A percentile compares a stretch with the other conserved stretches of the same genome.
phyloP scores from a whole-genome alignment of 2,329 filamentous ascomycete genomes.

The Dactylella cylindrospora region DNA sequence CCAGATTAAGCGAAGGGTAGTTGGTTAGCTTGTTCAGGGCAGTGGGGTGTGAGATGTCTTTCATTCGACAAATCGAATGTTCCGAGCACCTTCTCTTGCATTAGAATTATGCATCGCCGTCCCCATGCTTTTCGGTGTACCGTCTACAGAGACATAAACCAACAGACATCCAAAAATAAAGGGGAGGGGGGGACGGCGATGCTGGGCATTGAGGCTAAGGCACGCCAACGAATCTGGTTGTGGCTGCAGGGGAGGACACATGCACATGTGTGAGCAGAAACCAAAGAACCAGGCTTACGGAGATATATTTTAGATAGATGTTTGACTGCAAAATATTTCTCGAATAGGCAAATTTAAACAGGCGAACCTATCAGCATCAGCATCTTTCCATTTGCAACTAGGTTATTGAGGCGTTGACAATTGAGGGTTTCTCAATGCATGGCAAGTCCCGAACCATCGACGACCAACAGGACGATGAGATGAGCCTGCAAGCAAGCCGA shows the following conservation, averaged over 20 bases:
- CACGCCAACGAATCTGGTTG: constrained; percentile 16
- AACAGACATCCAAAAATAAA: too few relatives aligned
- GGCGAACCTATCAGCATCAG: constrained; percentile 12
- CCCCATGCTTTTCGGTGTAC: constrained; percentile 8
- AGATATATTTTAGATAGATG: not conserved
- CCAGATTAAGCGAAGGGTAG: constrained; percentile 20
- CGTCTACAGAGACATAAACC: constrained; percentile 32
- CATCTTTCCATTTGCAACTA: constrained; percentile 3
- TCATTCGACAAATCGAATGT: constrained; percentile 6
- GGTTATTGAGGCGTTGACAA: not conserved
- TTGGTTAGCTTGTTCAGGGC: constrained; percentile 10
- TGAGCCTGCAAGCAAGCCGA: too few relatives aligned
- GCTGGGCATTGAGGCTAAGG: constrained; percentile 39
- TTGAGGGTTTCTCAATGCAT: not conserved
- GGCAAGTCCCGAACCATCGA: too few relatives aligned
- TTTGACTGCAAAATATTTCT: constrained; percentile 18
- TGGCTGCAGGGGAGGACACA: constrained; percentile 1
- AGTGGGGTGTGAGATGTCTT: constrained; percentile 5
- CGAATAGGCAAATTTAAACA: constrained; percentile 37
- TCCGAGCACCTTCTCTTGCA: not conserved
- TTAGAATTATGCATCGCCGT: constrained; percentile 24
- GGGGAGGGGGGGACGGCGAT: constrained; percentile 27
- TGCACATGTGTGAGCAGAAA: too few relatives aligned
- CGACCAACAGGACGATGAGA: too few relatives aligned
- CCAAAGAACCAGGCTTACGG: too few relatives aligned